Evolutionary conservation across 2,329 filamentous ascomycete genomes (phyloP).

Genomic region (Ceratocystis smalleyi): DNA sequence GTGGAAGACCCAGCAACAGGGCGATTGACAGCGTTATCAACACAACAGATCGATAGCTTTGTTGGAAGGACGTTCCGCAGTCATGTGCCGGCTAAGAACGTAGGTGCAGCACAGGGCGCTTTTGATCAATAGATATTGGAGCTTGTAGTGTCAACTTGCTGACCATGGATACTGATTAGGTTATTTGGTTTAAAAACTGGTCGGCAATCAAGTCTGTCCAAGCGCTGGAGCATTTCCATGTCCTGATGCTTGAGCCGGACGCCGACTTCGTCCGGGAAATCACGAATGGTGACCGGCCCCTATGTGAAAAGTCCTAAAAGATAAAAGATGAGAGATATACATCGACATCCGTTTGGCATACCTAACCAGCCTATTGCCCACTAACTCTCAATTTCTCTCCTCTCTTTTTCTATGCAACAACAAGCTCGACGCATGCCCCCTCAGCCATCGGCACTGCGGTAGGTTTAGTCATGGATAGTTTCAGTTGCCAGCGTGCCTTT

Average conservation of each 20-base stretch:
- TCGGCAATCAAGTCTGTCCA: conserved; percentile 67
- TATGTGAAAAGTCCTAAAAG: conserved; percentile 32
- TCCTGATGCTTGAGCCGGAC: conserved; percentile 73
- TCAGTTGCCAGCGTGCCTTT: conserved; percentile 34
- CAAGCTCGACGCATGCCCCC: conserved; percentile 46
- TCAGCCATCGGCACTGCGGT: conserved; percentile 59
- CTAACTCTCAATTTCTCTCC: too few species aligned
- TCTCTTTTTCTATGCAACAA: conserved; percentile 1
- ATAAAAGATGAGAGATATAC: not conserved
- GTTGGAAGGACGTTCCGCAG: conserved; percentile 51
- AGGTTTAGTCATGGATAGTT: conserved; percentile 53
- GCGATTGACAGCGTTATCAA: conserved; percentile 49
- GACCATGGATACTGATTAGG: conserved; percentile 18
- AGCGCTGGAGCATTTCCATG: conserved; percentile 83
- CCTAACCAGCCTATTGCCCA: too few species aligned
- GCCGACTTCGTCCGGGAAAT: conserved; percentile 51
- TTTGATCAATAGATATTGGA: not conserved
- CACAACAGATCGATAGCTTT: conserved; percentile 52
- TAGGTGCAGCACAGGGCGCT: conserved; percentile 24
- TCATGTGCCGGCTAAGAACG: conserved; percentile 35
- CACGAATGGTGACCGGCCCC: conserved; percentile 58
- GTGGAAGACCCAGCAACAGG: conserved; percentile 50
- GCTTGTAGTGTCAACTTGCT: not conserved
- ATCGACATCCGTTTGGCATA: too few species aligned
- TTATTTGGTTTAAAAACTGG: conserved; percentile 55